phyloP scores from a whole-genome alignment of 1,139 yeast species.

The Hemisphaericaspora lyxosophila region DNA sequence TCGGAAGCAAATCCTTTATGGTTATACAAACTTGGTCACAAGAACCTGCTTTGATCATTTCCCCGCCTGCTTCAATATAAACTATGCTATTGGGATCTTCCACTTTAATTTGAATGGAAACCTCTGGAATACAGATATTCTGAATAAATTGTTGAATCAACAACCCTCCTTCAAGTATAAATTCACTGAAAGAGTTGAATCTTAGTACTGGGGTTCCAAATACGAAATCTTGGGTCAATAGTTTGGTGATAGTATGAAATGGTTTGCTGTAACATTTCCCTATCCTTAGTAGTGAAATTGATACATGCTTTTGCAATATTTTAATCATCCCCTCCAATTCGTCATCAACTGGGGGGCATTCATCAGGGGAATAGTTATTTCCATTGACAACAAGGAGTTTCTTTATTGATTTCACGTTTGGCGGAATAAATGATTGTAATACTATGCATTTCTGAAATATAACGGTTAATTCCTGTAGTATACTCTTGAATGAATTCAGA shows the following conservation, averaged over 20 bases:
- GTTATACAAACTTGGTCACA: constrained; percentile 8
- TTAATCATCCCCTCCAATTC: constrained; percentile 8
- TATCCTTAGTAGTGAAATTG: constrained; percentile 27
- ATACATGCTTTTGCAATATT: constrained; percentile 15
- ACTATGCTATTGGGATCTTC: constrained; percentile 4
- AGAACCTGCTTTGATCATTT: constrained; percentile 12
- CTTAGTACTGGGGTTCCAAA: constrained; percentile 23
- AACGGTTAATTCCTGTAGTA: constrained; percentile 27
- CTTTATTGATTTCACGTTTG: constrained; percentile 20
- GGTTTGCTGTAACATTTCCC: constrained; percentile 22
- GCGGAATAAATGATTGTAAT: constrained; percentile 30
- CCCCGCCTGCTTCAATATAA: constrained; percentile 26
- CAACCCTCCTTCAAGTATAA: constrained; percentile 9
- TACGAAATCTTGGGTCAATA: constrained; percentile 14
- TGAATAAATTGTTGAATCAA: constrained; percentile 7
- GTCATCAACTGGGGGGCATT: background rate
- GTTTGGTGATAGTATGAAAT: constrained; percentile 17
- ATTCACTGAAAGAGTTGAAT: constrained; percentile 19
- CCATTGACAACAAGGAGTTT: constrained; percentile 28
- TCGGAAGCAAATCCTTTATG: constrained; percentile 18
- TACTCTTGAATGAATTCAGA: constrained; percentile 19
- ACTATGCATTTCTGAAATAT: constrained; percentile 32
- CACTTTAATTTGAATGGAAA: constrained; percentile 9
- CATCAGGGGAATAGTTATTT: constrained; percentile 13
- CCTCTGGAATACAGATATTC: constrained; percentile 12